A percentile compares a stretch with the other conserved stretches of the same genome.
phyloP scores from a whole-genome alignment of 306 rosid genomes.

The Boehmeria nivea region DNA sequence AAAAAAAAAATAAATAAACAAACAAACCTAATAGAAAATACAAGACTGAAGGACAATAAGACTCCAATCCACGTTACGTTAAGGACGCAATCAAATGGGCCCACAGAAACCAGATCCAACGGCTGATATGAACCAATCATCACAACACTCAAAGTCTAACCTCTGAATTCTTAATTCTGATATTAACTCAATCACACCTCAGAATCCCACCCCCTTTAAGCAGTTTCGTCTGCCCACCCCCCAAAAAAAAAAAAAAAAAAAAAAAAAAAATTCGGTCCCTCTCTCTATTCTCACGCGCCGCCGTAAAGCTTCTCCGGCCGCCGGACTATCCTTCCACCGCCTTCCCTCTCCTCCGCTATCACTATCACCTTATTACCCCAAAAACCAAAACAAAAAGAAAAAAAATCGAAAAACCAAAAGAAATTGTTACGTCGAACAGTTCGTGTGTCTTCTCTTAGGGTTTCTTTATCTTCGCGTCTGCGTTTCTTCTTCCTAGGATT shows the following conservation, averaged over 20 bases:
- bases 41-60: too few species aligned
- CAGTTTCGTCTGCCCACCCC: too few species aligned
- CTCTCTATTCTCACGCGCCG: slow-evolving; percentile 4
- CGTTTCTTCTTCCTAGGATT: slow-evolving; percentile 39
- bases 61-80: too few species aligned
- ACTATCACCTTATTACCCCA: background rate
- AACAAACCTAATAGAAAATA: too few species aligned
- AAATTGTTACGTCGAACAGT: slow-evolving; percentile 8
- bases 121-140: background rate
- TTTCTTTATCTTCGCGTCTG: background rate
- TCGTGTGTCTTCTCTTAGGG: slow-evolving; percentile 3
- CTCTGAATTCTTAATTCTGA: too few species aligned
- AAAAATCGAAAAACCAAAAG: slow-evolving; percentile 4
- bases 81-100: too few species aligned
- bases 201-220: too few species aligned
- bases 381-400: background rate
- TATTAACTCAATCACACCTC: too few species aligned
- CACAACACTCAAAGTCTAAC: too few species aligned
- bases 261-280: background rate
- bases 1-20: too few species aligned
- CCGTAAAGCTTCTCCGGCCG: background rate
- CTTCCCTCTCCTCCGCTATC: background rate
- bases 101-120: background rate
- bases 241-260: background rate
- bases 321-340: background rate